These are phyloP conservation scores for Keqinozyma sinolaborantium DNA, from an alignment of 1,139 yeast species.

Conservation along the genomic window DNA sequence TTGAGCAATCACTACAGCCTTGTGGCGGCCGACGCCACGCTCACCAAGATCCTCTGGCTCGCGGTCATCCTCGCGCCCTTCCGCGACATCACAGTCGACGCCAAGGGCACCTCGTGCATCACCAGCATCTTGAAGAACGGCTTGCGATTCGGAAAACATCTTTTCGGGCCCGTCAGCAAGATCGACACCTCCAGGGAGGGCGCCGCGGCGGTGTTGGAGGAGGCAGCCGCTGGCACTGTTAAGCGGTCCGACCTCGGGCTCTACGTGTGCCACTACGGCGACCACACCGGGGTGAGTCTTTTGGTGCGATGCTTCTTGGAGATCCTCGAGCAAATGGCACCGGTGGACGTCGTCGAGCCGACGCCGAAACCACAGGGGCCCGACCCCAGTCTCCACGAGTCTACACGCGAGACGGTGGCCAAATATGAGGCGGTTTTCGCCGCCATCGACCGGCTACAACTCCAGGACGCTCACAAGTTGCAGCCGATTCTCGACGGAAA, in stretches of 20 bases:
- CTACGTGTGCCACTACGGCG: constrained; percentile 52
- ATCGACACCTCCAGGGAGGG: constrained; percentile 17
- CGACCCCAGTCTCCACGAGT: constrained; percentile 5
- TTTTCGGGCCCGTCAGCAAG: constrained; percentile 48
- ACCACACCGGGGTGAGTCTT: constrained; percentile 46
- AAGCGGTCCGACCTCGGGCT: constrained; percentile 61
- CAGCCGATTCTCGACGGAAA: constrained; percentile 71
- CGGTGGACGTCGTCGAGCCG: neutral
- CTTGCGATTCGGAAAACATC: constrained; percentile 58
- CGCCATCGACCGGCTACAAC: constrained; percentile 20
- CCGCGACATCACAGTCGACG: constrained; percentile 28
- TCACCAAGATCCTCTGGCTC: constrained; percentile 27
- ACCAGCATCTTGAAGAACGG: constrained; percentile 64
- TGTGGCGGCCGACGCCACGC: neutral
- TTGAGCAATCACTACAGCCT: constrained; percentile 4
- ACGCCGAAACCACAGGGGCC: constrained; percentile 8
- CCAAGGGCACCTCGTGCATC: neutral
- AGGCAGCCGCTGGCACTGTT: constrained; percentile 13
- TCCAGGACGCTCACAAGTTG: constrained; percentile 40
- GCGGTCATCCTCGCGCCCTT: constrained; percentile 49
- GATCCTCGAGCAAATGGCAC: constrained; percentile 9
- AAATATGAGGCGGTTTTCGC: constrained; percentile 34
- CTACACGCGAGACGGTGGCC: constrained; percentile 4
- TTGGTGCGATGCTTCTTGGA: constrained; percentile 30
- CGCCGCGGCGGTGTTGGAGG: constrained; percentile 7